Evolutionary conservation across 1,284 basidiomycete species (phyloP).

Genomic region (Malassezia arunalokei): DNA sequence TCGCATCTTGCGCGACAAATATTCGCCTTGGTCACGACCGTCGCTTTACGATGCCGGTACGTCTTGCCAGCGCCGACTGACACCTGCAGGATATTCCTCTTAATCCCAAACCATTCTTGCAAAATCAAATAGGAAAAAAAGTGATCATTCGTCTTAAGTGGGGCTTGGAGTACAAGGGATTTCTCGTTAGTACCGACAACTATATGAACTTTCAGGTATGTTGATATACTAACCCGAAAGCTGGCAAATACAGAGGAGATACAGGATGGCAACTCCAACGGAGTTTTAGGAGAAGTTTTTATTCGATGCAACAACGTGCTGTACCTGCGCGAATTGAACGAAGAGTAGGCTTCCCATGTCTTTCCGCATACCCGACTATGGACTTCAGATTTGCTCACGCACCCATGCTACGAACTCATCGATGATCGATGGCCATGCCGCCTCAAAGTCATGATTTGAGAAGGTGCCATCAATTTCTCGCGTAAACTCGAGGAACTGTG

Average conservation of each 20-base stretch:
- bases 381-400: neutral
- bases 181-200: conserved; percentile 92
- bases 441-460: conserved; percentile 70
- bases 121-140: conserved; percentile 93
- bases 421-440: conserved; percentile 75
- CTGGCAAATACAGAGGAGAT: conserved; percentile 97
- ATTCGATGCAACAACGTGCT: conserved; percentile 56
- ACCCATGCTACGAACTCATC: conserved; percentile 62
- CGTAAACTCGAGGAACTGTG: conserved; percentile 65
- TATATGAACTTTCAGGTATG: conserved; percentile 98
- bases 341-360: conserved; percentile 6
- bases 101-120: conserved; percentile 97
- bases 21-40: neutral
- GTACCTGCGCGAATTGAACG: conserved; percentile 35
- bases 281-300: conserved; percentile 92
- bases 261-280: conserved; percentile 88
- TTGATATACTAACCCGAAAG: conserved; percentile 48
- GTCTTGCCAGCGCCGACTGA: neutral
- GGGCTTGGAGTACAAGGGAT: conserved; percentile 98
- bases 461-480: conserved; percentile 69
- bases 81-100: conserved; percentile 62
- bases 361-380: neutral
- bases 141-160: conserved; percentile 92
- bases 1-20: neutral
- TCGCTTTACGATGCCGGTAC: conserved; percentile 9